Evolutionary conservation across 2,329 filamentous ascomycete genomes (phyloP).

Genomic region (Xylariaceae sp.): DNA sequence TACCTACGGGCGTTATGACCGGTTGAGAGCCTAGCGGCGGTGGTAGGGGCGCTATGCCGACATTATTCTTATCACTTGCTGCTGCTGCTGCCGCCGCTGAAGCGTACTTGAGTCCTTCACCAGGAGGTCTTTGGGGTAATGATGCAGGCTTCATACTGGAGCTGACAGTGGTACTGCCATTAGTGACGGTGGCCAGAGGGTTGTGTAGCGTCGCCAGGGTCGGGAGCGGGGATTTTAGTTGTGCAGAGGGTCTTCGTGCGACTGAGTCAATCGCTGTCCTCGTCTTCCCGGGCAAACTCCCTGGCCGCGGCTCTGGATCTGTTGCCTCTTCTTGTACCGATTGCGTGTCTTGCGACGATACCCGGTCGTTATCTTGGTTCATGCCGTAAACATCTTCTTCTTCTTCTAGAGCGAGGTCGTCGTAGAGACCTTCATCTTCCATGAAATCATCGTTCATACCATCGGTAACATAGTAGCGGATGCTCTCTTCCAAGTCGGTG

Average conservation of each 20-base stretch:
- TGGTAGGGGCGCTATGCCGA: constrained; percentile 91
- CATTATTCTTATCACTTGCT: constrained; percentile 82
- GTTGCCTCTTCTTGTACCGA: constrained; percentile 84
- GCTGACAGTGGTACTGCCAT: constrained; percentile 52
- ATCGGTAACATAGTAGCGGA: constrained; percentile 93
- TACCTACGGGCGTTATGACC: constrained; percentile 43
- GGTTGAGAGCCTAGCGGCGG: constrained; percentile 75
- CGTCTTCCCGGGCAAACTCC: constrained; percentile 57
- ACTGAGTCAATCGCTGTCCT: constrained; percentile 64
- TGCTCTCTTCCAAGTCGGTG: constrained; percentile 85
- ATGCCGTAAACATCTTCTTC: constrained; percentile 90
- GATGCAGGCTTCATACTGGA: constrained; percentile 90
- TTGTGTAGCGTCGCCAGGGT: constrained; percentile 88
- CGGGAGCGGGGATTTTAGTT: constrained; percentile 93
- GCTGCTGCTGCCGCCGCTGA: constrained; percentile 94
- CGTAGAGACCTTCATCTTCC: constrained; percentile 94
- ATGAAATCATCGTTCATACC: constrained; percentile 88
- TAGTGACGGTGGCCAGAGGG: constrained; percentile 66
- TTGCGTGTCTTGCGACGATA: constrained; percentile 94
- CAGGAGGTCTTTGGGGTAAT: constrained; percentile 80
- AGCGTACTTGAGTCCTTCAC: constrained; percentile 93
- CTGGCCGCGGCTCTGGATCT: constrained; percentile 60
- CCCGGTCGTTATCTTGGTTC: constrained; percentile 78
- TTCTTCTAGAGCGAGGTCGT: constrained; percentile 89
- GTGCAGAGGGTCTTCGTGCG: constrained; percentile 78